Evolutionary conservation across 257 asterid genomes (phyloP), one percentile per base, ranked within the genome.

Genomic region (Primulina tabacum): DNA sequence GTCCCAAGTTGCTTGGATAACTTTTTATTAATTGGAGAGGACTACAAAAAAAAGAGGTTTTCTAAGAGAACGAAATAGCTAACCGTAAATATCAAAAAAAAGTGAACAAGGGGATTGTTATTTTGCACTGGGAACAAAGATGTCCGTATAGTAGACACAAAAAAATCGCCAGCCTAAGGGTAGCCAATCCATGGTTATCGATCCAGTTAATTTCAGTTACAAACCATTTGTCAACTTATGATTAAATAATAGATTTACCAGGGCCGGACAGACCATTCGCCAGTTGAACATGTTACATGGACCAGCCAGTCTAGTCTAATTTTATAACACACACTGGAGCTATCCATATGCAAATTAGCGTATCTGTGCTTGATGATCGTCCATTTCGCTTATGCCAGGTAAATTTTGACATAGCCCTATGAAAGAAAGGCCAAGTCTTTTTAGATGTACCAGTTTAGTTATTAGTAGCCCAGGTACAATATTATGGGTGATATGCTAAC

Each of bases 11-110:
- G 60, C 64, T 28, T 52, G 24, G 59, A 20, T 69, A 33, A 60
- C 72, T 61, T 74, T 52, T 50, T 73, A 24, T 43, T 33, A 62
- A 67, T 20, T 2, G 52, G 60, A 52, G 74, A 60, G 65, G 82
- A 38, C 85, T 78, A 60, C 62, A 24, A 34, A 81, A 1, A 43
- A 68, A 53, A 32, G n/a, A 3, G 20, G 4, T 40, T 24, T 28
- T 33, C 40, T 60, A 58, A 52, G 55, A 37, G 34, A 59, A 32
- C 67, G 18, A 71, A 76, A 68, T 64, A 37, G 14, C 53, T 4
- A 26, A 65, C 58, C 59, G 24, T 26, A 2, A 65, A 43, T 1
- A 6, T 40, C 1, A 2, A 9, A 24, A 38, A 30, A 38, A 17
- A 21, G 4, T 38, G 9, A 2, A 65, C 9, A 24, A 35, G 4